Percentiles rank a stretch among this genome's conserved stretches.
phyloP scores from a whole-genome alignment of 2,329 filamentous ascomycete species.

The Triangularia verruculosa region DNA sequence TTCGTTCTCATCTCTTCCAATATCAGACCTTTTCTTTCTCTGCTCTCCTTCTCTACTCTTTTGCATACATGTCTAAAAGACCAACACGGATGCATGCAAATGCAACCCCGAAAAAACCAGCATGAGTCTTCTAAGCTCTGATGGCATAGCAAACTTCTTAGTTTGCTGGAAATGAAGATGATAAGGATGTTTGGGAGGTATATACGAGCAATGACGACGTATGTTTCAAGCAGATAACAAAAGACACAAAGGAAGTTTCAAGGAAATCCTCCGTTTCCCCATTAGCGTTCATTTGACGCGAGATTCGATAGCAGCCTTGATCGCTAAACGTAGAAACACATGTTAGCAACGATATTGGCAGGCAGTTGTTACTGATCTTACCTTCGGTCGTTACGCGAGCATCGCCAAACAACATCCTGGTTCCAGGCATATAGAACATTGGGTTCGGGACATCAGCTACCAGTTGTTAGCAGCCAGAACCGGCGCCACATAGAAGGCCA shows the following conservation, averaged over 20 bases:
- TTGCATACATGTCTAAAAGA: background rate
- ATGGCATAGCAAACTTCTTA: background rate
- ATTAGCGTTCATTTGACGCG: conserved; percentile 22
- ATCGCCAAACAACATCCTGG: conserved; percentile 90
- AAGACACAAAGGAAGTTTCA: background rate
- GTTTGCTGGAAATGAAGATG: background rate
- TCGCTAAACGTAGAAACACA: conserved; percentile 19
- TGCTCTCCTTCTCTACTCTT: background rate
- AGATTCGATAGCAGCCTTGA: conserved; percentile 35
- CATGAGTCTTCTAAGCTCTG: background rate
- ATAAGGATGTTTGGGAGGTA: background rate
- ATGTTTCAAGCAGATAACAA: background rate
- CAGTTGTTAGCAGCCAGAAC: background rate
- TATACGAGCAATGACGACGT: background rate
- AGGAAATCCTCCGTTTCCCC: background rate
- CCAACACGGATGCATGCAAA: background rate
- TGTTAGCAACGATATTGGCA: background rate
- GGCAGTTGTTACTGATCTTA: conserved; percentile 37
- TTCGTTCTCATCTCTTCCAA: too few relatives aligned
- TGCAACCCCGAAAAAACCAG: background rate
- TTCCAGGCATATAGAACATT: conserved; percentile 89
- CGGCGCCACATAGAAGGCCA: background rate
- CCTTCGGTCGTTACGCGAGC: conserved; percentile 80
- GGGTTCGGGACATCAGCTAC: conserved; percentile 87
- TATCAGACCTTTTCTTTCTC: background rate